Conservation (phyloP, 179 eudicot species). For the Gypsophila paniculata region DNA sequence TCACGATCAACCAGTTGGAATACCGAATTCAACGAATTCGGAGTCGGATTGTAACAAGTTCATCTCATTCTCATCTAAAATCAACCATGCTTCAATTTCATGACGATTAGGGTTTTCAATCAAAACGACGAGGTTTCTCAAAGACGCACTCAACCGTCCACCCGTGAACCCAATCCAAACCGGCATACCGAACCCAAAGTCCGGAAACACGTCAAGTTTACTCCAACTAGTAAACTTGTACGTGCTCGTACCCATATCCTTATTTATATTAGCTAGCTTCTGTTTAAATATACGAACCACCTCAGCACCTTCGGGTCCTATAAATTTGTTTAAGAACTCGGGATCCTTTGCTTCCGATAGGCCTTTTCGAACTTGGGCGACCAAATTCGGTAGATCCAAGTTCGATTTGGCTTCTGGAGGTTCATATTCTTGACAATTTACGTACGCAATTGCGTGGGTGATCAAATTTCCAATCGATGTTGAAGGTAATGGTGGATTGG, state of each 20-base stretch:
- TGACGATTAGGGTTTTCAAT: not conserved
- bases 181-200: constrained; percentile 25
- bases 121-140: constrained; percentile 5
- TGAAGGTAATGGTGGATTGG: constrained; percentile 18
- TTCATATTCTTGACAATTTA: not conserved
- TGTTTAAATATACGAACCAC: constrained; percentile 1
- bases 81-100: constrained; percentile 28
- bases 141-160: not conserved
- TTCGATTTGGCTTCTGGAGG: not conserved
- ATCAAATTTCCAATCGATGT: constrained; percentile 21
- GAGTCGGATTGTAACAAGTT: constrained; percentile 9
- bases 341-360: constrained; percentile 10
- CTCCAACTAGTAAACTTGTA: constrained; percentile 25
- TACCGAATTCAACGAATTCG: constrained; percentile 27
- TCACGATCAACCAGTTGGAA: constrained; percentile 7
- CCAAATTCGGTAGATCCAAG: constrained; percentile 7
- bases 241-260: not conserved
- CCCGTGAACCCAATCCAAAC: constrained; percentile 21
- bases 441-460: not conserved
- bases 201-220: constrained; percentile 18
- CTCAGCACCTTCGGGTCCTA: constrained; percentile 14
- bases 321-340: constrained; percentile 8
- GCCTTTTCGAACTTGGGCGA: not conserved
- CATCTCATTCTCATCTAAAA: constrained; percentile 27
- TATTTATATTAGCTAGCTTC: not conserved